Base-by-base conservation (phyloP, 305 asterid species). In the Fraxinus angustifolia region DNA sequence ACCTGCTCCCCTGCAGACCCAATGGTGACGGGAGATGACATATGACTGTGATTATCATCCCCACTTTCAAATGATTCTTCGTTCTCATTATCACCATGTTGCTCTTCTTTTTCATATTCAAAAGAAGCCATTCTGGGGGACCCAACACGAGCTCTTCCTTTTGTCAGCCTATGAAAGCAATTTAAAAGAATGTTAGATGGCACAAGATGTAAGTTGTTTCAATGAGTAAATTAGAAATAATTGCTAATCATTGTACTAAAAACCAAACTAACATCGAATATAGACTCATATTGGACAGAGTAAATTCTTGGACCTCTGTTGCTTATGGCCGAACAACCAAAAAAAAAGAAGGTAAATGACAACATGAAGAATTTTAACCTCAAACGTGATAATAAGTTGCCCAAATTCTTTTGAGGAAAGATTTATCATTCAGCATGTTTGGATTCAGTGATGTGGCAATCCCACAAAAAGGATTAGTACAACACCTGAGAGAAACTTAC, bases 61-160 rank as follows among this genome's bases (percentile, higher is more conserved):
- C 83, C 81, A 85, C 92, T 84, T 83, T 85, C 88, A 76, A 74
- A 38, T 70, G 93, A 90, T 80, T 84, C 87, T 75, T 90, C 92
- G 42, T 81, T 82, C 71, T 73, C 86, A 70, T 87, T 78, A 81
- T 86, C 90, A 48, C 56, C 30, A 14, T 74, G 58, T 40, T 83
- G 86, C 75, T 87, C 85, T 70, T 80, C 92, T 75, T 82, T 82
- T 77, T 76, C 81, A 79, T 83, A 83, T 35, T 74, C 86, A 45
- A 81, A 87, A 74, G 84, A 75, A 76, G 84, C 78, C 78, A 73
- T 84, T 81, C 73, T 78, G 17, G 97, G 89, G 65, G 96, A 88
- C 76, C 80, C 83, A 42, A 53, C 60, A 28, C 5, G 79, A 80
- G 76, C 82, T 82, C 91, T 89, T 82, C 86, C 91, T 78, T 85